Evolutionary conservation across 495 filamentous ascomycete species (phyloP).

Genomic region (Chaetomium fimeti): DNA sequence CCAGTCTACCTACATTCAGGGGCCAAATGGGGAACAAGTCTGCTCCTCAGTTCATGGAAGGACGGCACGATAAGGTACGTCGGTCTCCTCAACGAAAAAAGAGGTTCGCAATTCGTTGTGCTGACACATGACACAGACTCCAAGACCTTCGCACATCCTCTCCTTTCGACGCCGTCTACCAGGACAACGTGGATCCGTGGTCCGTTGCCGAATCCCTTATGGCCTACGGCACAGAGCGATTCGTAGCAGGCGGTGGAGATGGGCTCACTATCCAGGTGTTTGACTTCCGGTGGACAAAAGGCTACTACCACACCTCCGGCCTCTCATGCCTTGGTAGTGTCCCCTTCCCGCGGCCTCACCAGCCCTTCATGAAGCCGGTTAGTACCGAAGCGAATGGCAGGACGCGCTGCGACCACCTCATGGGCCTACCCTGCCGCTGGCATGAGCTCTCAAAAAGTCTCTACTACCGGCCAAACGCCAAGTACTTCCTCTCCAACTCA

Average conservation of each 20-base stretch:
- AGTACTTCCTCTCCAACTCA: constrained; percentile 37
- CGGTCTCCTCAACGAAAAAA: neutral
- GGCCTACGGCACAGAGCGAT: constrained; percentile 44
- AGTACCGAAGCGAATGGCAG: neutral
- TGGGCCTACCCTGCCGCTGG: constrained; percentile 40
- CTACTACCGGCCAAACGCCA: constrained; percentile 48
- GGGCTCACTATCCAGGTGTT: constrained; percentile 45
- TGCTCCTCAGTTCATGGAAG: constrained; percentile 49
- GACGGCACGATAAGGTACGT: constrained; percentile 43
- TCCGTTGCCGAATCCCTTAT: constrained; percentile 43
- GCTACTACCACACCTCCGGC: constrained; percentile 45
- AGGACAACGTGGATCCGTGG: constrained; percentile 46
- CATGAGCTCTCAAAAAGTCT: constrained; percentile 41
- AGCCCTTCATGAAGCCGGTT: constrained; percentile 33
- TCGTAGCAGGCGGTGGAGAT: constrained; percentile 41
- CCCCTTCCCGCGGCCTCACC: constrained; percentile 41
- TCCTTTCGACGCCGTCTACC: constrained; percentile 40
- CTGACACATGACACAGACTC: constrained; percentile 30
- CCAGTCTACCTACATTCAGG: constrained; percentile 36
- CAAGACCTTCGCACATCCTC: constrained; percentile 46
- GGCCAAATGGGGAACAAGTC: constrained; percentile 32
- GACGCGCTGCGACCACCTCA: constrained; percentile 33
- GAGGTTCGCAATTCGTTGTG: neutral
- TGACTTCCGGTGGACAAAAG: constrained; percentile 48
- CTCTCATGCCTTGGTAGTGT: constrained; percentile 37